Evolutionary conservation across 2,329 filamentous ascomycete species (phyloP), one percentile per base, ranked within the genome.

Genomic region (Talaromyces marneffei): DNA sequence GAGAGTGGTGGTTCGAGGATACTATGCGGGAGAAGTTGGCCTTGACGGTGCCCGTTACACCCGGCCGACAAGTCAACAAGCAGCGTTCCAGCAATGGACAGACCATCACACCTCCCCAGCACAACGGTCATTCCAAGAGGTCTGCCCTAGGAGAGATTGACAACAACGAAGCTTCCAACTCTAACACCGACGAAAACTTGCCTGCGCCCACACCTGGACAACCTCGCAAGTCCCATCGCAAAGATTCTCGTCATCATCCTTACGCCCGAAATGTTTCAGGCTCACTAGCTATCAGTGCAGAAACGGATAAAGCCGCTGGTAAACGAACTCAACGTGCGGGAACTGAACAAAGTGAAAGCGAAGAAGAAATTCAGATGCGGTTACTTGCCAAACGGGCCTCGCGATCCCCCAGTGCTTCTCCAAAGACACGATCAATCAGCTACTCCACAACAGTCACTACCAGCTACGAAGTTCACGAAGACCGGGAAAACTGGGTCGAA

Each of bases 161-260:
- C 69, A 85, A 90, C 66, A 96, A 97, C 63, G 85, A 87, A 66
- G 79, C 79, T 61, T 71, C 74, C 48, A 77, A 73, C 12, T 66
- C 70, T 18, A 73, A 75, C 25, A 68, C 70, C 20, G 92, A 97
- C 66, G 92, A 97, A 72, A 95, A 95, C 68, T 84, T 99, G 4
- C 94, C 94, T 2, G 93, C 92, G 0, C 94, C 94, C 2, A 99
- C 94, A 4, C 94, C 94, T 0, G 94, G 94, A 2, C 94, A 99
- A 74, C 94, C 94, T 29, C 87, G 94, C 64, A 97, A 99, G 81
- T 89, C 89, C 16, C 88, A 87, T 66, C 87, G 91, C 61, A 83
- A 86, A 63, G 91, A 92, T 68, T 84, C 83, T 42, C 85, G 88
- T 27, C 88, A 91, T 67, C 85, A 92, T 73, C 86, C 88, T 10